These are phyloP conservation scores for Russula sp. DNA, from an alignment of 768 basidiomycete genomes.

Conservation along the genomic window DNA sequence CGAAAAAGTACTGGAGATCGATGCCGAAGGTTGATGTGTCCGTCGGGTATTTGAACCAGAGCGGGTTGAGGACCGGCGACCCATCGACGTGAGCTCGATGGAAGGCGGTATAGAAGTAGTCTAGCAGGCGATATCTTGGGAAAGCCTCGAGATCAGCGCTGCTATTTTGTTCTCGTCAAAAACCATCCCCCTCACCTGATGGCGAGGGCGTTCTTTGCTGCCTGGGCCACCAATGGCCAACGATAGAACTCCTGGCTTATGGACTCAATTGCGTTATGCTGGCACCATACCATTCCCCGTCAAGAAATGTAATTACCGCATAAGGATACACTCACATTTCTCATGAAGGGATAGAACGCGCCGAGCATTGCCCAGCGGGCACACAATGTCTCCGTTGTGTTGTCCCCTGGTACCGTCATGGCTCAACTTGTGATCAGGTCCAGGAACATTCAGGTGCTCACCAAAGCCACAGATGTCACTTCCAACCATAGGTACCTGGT, in stretches of 20 bases:
- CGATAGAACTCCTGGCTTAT: constrained; percentile 64
- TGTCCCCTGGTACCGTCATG: constrained; percentile 34
- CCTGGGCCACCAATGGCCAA: constrained; percentile 51
- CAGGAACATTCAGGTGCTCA: constrained; percentile 27
- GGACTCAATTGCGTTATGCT: constrained; percentile 51
- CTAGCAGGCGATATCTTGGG: constrained; percentile 57
- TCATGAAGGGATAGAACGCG: constrained; percentile 75
- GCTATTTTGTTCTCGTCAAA: background rate
- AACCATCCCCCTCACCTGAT: constrained; percentile 45
- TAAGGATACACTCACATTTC: constrained; percentile 45
- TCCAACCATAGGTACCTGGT: constrained; percentile 71
- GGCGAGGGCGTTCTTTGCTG: constrained; percentile 54
- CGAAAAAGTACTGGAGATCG: constrained; percentile 67
- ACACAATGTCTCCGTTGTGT: constrained; percentile 64
- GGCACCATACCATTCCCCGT: background rate
- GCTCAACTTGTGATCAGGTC: background rate
- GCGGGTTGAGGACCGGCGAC: constrained; percentile 57
- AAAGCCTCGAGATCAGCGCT: background rate
- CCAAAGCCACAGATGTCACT: constrained; percentile 68
- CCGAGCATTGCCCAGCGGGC: constrained; percentile 74
- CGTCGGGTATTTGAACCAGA: constrained; percentile 63
- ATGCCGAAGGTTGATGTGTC: constrained; percentile 53
- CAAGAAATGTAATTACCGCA: constrained; percentile 5
- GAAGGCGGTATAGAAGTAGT: constrained; percentile 69
- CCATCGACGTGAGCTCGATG: constrained; percentile 52